Conservation (phyloP, 2,329 filamentous ascomycete species). For the Pseudogymnoascus verrucosus region DNA sequence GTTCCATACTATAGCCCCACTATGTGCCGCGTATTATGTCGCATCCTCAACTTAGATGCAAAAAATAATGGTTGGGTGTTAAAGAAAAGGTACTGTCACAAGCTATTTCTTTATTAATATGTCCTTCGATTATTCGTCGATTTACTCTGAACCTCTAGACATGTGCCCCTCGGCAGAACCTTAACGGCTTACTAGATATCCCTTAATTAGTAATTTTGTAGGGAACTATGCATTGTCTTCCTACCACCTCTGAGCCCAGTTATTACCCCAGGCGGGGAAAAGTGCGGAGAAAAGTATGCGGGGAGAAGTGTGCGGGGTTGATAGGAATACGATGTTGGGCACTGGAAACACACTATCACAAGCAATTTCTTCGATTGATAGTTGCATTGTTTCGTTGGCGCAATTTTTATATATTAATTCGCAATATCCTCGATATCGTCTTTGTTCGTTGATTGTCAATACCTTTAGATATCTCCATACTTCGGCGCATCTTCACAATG, state of each 20-base stretch:
- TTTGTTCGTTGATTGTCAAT: neutral
- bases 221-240: neutral
- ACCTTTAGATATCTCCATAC: neutral
- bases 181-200: neutral
- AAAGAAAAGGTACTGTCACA: neutral
- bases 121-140: neutral
- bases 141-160: neutral
- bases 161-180: neutral
- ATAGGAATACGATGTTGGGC: neutral
- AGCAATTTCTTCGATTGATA: neutral
- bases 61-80: neutral
- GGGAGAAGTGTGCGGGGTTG: neutral
- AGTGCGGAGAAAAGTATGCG: neutral
- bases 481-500: neutral
- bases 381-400: neutral
- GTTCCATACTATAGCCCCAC: neutral
- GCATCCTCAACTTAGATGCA: neutral
- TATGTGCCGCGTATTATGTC: neutral
- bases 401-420: neutral
- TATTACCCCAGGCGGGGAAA: neutral
- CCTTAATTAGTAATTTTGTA: neutral
- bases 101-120: neutral
- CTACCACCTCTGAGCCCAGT: neutral
- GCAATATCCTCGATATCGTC: neutral
- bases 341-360: neutral